Conservation (phyloP, 2,329 filamentous ascomycete genomes). For the Colletotrichum sublineola region DNA sequence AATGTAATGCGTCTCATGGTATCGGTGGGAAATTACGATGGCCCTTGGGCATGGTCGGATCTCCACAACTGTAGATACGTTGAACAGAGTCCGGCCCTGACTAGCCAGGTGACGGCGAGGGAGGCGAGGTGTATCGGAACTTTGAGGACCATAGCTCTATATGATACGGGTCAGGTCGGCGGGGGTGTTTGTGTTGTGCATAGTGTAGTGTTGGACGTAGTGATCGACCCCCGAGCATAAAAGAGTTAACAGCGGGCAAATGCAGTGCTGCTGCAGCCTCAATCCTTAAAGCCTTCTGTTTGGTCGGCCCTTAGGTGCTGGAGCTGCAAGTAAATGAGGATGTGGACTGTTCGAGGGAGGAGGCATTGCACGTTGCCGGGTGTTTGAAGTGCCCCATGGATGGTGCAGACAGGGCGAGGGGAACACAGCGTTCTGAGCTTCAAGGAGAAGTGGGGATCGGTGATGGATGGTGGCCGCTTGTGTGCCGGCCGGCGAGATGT, state of each 20-base stretch:
- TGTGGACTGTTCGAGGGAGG: slow-evolving; percentile 1
- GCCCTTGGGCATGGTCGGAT: slow-evolving; percentile 14
- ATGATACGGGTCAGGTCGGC: slow-evolving; percentile 33
- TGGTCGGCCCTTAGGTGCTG: slow-evolving; percentile 10
- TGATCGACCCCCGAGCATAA: slow-evolving; percentile 28
- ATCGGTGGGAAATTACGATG: slow-evolving; percentile 34
- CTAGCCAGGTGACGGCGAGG: neutral
- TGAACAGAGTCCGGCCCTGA: slow-evolving; percentile 5
- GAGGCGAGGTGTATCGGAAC: slow-evolving; percentile 11
- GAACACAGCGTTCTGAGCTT: slow-evolving; percentile 23
- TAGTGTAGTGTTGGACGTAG: slow-evolving; percentile 10
- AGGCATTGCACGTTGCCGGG: slow-evolving; percentile 32
- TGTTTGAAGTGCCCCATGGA: slow-evolving; percentile 26
- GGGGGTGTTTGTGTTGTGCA: slow-evolving; percentile 39
- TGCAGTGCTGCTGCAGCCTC: slow-evolving; percentile 37
- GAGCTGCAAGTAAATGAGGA: slow-evolving; percentile 15
- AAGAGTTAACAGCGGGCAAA: slow-evolving; percentile 31
- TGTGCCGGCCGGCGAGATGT: slow-evolving; percentile 36
- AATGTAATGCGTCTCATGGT: slow-evolving; percentile 22
- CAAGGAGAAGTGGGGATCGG: slow-evolving; percentile 19
- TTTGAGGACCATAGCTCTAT: slow-evolving; percentile 19
- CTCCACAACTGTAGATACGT: slow-evolving; percentile 19
- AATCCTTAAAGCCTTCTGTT: slow-evolving; percentile 24
- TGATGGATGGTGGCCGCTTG: slow-evolving; percentile 37
- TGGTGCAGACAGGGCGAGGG: slow-evolving; percentile 33